These are phyloP conservation scores for Backusella liffmaniae DNA, from an alignment of 192 early-diverging fungal genomes.

Conservation along the genomic window DNA sequence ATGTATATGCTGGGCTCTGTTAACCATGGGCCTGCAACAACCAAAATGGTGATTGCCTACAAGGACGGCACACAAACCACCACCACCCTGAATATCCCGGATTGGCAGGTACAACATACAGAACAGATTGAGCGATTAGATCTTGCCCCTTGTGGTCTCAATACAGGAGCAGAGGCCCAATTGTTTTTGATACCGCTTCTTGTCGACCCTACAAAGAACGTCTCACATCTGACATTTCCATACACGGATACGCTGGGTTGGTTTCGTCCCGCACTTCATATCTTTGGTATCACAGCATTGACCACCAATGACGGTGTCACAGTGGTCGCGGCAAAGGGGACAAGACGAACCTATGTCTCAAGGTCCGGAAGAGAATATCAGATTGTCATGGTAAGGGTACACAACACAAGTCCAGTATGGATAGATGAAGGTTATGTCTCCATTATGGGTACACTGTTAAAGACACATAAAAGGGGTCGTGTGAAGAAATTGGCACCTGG, in stretches of 20 bases:
- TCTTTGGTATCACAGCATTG: slow-evolving; percentile 15
- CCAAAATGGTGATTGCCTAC: slow-evolving; percentile 12
- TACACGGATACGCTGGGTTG: background rate
- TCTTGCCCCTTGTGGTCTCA: background rate
- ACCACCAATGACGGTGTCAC: background rate
- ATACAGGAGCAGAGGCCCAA: background rate
- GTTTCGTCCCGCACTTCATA: slow-evolving; percentile 11
- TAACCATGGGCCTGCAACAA: slow-evolving; percentile 1
- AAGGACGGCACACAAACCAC: slow-evolving; percentile 8
- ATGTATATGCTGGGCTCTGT: slow-evolving; percentile 17
- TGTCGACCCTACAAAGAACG: slow-evolving; percentile 10
- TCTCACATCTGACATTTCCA: slow-evolving; percentile 16
- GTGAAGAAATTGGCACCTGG: slow-evolving; percentile 4
- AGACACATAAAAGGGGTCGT: background rate
- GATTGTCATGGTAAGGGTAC: background rate
- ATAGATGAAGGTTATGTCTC: background rate
- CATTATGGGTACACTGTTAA: background rate
- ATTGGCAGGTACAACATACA: slow-evolving; percentile 17
- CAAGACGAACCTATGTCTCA: background rate
- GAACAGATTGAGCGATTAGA: slow-evolving; percentile 14
- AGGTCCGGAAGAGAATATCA: background rate
- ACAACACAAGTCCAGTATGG: slow-evolving; percentile 15
- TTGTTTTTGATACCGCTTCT: slow-evolving; percentile 12
- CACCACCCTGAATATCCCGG: slow-evolving; percentile 17
- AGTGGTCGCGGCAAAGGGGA: slow-evolving; percentile 1